Conservation (phyloP, 73 alveolate species). For the Paramecium bursaria region DNA sequence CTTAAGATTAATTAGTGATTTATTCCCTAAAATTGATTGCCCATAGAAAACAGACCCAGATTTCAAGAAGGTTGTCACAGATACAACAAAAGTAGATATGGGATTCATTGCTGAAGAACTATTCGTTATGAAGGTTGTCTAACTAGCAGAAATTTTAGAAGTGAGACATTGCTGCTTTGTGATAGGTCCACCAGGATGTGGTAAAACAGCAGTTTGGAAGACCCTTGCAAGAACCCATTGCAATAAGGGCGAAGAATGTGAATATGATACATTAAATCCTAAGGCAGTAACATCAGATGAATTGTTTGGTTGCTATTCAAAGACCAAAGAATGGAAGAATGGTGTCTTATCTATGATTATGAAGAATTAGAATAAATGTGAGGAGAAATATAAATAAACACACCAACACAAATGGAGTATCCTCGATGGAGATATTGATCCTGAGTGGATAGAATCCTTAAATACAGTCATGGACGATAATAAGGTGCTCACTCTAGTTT, state of each 20-base stretch:
- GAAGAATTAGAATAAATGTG: constrained; percentile 98
- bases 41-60: constrained; percentile 84
- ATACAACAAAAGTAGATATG: constrained; percentile 78
- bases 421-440: constrained; percentile 99
- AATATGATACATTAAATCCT: constrained; percentile 98
- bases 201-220: constrained; percentile 99
- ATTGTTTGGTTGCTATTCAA: constrained; percentile 97
- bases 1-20: constrained; percentile 97
- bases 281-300: constrained; percentile 99
- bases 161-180: constrained; percentile 99
- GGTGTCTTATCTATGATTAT: constrained; percentile 99
- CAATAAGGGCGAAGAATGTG: constrained; percentile 82
- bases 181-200: constrained; percentile 99
- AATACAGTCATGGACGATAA: constrained; percentile 99
- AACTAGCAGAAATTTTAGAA: constrained; percentile 95
- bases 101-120: constrained; percentile 96
- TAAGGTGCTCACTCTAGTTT: constrained; percentile 98
- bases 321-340: constrained; percentile 99
- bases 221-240: constrained; percentile 84
- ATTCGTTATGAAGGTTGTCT: constrained; percentile 97
- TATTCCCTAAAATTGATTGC: constrained; percentile 98
- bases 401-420: constrained; percentile 99
- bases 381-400: constrained; percentile 86
- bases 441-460: constrained; percentile 99
- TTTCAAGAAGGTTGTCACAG: constrained; percentile 78